Percentiles rank a stretch among this genome's conserved stretches.
These are phyloP conservation scores for Sclerotinia nivalis DNA, from an alignment of 2,329 filamentous ascomycete species.

Conservation along the genomic window DNA sequence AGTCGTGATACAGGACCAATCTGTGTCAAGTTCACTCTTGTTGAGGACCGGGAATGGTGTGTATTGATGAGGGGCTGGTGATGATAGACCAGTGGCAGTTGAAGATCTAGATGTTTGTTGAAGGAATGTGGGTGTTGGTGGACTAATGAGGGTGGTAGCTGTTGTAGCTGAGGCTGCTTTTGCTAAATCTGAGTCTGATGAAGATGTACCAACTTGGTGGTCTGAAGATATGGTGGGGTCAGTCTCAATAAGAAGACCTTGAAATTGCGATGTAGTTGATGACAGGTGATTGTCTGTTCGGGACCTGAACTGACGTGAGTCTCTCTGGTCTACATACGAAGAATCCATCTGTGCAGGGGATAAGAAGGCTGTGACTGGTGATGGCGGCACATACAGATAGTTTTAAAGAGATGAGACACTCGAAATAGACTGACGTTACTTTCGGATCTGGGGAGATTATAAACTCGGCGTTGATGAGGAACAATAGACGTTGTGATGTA, in stretches of 20 bases:
- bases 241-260: slow-evolving; percentile 37
- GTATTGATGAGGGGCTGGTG: slow-evolving; percentile 33
- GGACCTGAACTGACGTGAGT: slow-evolving; percentile 42
- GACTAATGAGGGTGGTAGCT: slow-evolving; percentile 22
- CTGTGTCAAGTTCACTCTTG: slow-evolving; percentile 36
- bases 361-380: slow-evolving; percentile 38
- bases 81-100: slow-evolving; percentile 23
- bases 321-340: slow-evolving; percentile 40
- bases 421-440: slow-evolving; percentile 24
- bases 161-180: slow-evolving; percentile 27
- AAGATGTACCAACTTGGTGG: slow-evolving; percentile 30
- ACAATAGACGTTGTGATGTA: slow-evolving; percentile 33
- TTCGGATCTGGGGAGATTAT: slow-evolving; percentile 26
- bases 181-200: slow-evolving; percentile 32
- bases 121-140: slow-evolving; percentile 24
- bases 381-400: slow-evolving; percentile 31
- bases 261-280: slow-evolving; percentile 38
- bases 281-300: slow-evolving; percentile 40
- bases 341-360: slow-evolving; percentile 37
- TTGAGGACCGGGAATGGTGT: slow-evolving; percentile 38
- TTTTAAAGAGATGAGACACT: slow-evolving; percentile 29
- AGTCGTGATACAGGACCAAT: slow-evolving; percentile 37
- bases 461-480: slow-evolving; percentile 24
- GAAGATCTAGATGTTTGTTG: slow-evolving; percentile 13
- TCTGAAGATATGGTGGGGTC: slow-evolving; percentile 29